These are phyloP conservation scores for Mortierella polycephala DNA, from an alignment of 371 early-diverging fungal genomes.

Conservation along the genomic window DNA sequence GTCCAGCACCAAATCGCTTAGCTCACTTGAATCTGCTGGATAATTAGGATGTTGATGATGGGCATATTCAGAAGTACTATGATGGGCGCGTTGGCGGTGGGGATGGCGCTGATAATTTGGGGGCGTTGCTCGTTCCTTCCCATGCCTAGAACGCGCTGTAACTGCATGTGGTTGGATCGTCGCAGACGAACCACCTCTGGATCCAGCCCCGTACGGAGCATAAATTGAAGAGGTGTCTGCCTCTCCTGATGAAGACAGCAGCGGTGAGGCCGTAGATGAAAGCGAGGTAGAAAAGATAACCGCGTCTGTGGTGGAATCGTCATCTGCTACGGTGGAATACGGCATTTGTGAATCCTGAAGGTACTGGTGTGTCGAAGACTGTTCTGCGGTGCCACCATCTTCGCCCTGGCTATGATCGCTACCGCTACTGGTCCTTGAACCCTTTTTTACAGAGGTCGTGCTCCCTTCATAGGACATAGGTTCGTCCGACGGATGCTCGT, in stretches of 20 bases:
- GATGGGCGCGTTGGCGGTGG: not conserved
- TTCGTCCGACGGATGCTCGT: slow-evolving; percentile 1
- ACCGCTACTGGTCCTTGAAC: not conserved
- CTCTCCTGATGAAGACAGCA: not conserved
- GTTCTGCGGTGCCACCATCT: not conserved
- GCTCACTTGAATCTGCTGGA: not conserved
- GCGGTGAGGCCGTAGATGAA: not conserved
- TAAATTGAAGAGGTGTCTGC: too few relatives aligned
- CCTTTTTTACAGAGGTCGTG: not conserved
- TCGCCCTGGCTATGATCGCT: not conserved
- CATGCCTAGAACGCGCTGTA: not conserved
- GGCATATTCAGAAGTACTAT: not conserved
- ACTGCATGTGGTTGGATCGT: not conserved
- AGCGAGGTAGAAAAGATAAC: not conserved
- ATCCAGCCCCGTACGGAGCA: not conserved
- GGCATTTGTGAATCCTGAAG: not conserved
- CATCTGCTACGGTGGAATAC: not conserved
- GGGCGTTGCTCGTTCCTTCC: not conserved
- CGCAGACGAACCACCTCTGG: not conserved
- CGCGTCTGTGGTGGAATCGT: not conserved
- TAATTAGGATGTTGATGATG: not conserved
- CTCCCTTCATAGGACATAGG: not conserved
- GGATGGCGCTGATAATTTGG: not conserved
- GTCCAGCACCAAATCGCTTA: not conserved
- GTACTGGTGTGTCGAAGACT: not conserved